Conservation (phyloP, 1,139 yeast genomes). For the Blastobotrys petasosporus region DNA sequence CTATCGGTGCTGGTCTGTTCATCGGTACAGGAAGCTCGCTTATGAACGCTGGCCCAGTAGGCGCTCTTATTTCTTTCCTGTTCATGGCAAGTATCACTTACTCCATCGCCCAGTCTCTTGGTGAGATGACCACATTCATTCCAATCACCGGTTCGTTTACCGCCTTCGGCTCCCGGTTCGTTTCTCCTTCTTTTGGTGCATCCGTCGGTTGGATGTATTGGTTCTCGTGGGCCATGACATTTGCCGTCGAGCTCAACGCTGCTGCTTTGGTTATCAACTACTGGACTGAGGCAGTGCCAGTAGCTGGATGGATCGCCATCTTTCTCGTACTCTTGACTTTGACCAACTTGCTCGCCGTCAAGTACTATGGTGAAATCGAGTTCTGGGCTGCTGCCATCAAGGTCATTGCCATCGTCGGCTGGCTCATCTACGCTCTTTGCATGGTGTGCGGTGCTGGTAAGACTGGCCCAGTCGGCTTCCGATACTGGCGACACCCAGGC, state of each 20-base stretch:
- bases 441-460: slow-evolving; percentile 70
- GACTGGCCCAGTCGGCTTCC: slow-evolving; percentile 66
- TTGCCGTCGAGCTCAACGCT: slow-evolving; percentile 74
- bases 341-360: slow-evolving; percentile 58
- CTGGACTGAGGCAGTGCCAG: slow-evolving; percentile 70
- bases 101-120: slow-evolving; percentile 52
- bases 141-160: slow-evolving; percentile 38
- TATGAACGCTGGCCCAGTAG: slow-evolving; percentile 59
- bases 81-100: slow-evolving; percentile 49
- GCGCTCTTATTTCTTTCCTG: slow-evolving; percentile 51
- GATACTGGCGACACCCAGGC: slow-evolving; percentile 66
- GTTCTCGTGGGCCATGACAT: slow-evolving; percentile 84
- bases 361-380: slow-evolving; percentile 60
- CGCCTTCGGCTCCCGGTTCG: slow-evolving; percentile 42
- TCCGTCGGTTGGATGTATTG: slow-evolving; percentile 81
- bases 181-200: slow-evolving; percentile 51
- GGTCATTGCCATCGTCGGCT: slow-evolving; percentile 64
- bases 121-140: slow-evolving; percentile 56
- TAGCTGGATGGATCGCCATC: slow-evolving; percentile 71
- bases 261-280: slow-evolving; percentile 68
- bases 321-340: slow-evolving; percentile 50
- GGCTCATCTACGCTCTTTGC: slow-evolving; percentile 59
- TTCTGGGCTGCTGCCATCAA: slow-evolving; percentile 64
- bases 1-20: slow-evolving; percentile 73
- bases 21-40: slow-evolving; percentile 62